phyloP scores from a whole-genome alignment of 495 filamentous ascomycete species.

The Penicillium canescens region DNA sequence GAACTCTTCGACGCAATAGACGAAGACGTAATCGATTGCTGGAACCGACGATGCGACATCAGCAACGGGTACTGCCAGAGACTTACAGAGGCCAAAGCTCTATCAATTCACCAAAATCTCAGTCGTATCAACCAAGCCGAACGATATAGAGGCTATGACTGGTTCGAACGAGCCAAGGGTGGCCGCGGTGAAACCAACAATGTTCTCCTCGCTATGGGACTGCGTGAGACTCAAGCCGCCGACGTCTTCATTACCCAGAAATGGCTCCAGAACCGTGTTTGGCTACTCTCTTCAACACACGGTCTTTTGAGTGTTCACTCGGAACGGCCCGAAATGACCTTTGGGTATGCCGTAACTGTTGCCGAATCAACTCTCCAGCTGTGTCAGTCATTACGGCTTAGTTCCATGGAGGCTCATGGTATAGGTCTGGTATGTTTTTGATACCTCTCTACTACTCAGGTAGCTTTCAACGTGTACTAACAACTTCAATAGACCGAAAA shows the following conservation, averaged over 20 bases:
- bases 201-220: slow-evolving; percentile 40
- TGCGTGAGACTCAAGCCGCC: slow-evolving; percentile 67
- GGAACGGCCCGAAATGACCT: slow-evolving; percentile 60
- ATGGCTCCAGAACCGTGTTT: slow-evolving; percentile 82
- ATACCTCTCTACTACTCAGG: neutral
- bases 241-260: slow-evolving; percentile 74
- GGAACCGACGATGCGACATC: slow-evolving; percentile 40
- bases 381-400: slow-evolving; percentile 62
- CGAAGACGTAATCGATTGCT: slow-evolving; percentile 44
- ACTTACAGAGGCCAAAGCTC: slow-evolving; percentile 36
- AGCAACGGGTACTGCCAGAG: slow-evolving; percentile 33
- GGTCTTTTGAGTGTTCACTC: slow-evolving; percentile 50
- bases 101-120: slow-evolving; percentile 38
- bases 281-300: slow-evolving; percentile 65
- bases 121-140: slow-evolving; percentile 29
- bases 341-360: slow-evolving; percentile 70
- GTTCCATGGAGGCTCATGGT: slow-evolving; percentile 71
- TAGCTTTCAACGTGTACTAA: slow-evolving; percentile 10
- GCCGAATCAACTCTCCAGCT: slow-evolving; percentile 62
- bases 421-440: slow-evolving; percentile 62
- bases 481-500: slow-evolving; percentile 35
- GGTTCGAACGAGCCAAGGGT: slow-evolving; percentile 54
- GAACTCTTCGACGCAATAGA: slow-evolving; percentile 45
- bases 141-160: slow-evolving; percentile 60
- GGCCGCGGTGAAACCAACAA: slow-evolving; percentile 31